Conservation (phyloP, 768 basidiomycete species). For the Rubroboletus pulcherrimus region DNA sequence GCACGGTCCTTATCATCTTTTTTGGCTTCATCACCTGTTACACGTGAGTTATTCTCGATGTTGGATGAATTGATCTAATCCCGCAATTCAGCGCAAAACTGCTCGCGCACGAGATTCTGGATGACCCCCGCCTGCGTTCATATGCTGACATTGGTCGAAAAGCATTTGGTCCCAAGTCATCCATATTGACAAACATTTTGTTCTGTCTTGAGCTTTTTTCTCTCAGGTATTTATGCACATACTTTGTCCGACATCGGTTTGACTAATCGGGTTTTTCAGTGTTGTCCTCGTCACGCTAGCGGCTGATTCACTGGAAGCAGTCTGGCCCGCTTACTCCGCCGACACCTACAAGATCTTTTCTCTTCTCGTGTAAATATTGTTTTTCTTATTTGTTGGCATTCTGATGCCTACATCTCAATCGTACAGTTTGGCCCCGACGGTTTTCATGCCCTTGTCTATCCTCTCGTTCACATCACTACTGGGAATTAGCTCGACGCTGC, state of each 20-base stretch:
- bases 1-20: constrained; percentile 66
- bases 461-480: constrained; percentile 87
- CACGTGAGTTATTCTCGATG: constrained; percentile 53
- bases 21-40: constrained; percentile 85
- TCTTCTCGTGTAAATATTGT: constrained; percentile 55
- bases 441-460: constrained; percentile 80
- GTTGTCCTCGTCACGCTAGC: constrained; percentile 88
- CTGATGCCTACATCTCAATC: constrained; percentile 1
- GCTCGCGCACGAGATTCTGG: constrained; percentile 69
- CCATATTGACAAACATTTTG: constrained; percentile 59
- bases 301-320: constrained; percentile 76
- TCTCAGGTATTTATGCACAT: constrained; percentile 50
- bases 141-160: constrained; percentile 89
- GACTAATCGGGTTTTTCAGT: constrained; percentile 33
- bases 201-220: constrained; percentile 89
- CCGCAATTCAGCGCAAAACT: constrained; percentile 67
- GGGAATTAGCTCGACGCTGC: constrained; percentile 74
- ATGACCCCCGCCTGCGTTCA: constrained; percentile 67
- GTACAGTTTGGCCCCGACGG: constrained; percentile 72
- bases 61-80: constrained; percentile 3
- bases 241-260: neutral
- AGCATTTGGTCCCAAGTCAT: constrained; percentile 78
- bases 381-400: neutral
- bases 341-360: constrained; percentile 75
- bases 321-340: constrained; percentile 65